A percentile compares a stretch with the other conserved stretches of the same genome.
phyloP scores from a whole-genome alignment of 192 early-diverging fungal species.

The Powellomyces hirtus region DNA sequence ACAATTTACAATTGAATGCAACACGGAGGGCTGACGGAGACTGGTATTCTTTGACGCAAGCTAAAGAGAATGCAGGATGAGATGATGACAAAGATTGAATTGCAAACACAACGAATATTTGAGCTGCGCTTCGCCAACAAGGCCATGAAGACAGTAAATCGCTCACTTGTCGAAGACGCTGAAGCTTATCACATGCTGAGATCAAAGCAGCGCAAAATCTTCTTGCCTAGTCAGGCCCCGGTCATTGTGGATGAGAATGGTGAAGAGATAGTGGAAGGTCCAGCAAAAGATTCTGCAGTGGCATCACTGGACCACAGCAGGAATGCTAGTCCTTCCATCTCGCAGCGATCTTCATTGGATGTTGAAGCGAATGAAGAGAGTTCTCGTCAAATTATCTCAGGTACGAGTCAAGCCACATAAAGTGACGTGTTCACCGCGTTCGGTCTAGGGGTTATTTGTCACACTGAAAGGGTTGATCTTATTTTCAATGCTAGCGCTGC shows the following conservation, averaged over 20 bases:
- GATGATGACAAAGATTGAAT: neutral
- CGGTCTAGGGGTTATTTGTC: neutral
- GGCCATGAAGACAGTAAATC: constrained; percentile 9
- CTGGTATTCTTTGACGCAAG: neutral
- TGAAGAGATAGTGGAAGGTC: neutral
- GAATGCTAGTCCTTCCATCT: neutral
- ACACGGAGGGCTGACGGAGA: neutral
- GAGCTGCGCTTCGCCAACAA: constrained; percentile 3
- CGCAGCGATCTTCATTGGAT: neutral
- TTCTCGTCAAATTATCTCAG: neutral
- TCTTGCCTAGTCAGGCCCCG: too few relatives aligned
- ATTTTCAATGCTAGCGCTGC: neutral
- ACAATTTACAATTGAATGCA: neutral
- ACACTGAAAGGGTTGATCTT: neutral
- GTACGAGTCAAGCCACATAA: neutral
- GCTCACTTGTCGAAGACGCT: constrained; percentile 16
- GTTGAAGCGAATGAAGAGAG: neutral
- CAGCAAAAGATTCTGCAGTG: neutral
- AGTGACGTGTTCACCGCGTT: too few relatives aligned
- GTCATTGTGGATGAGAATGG: neutral
- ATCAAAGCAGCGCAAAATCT: neutral
- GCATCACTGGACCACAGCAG: neutral
- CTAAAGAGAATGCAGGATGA: neutral
- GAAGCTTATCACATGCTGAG: neutral
- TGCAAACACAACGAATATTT: neutral